A percentile compares a stretch with the other conserved stretches of the same genome.
phyloP scores from a whole-genome alignment of 352 stramenopile species.

The Globisporangium nagaii region DNA sequence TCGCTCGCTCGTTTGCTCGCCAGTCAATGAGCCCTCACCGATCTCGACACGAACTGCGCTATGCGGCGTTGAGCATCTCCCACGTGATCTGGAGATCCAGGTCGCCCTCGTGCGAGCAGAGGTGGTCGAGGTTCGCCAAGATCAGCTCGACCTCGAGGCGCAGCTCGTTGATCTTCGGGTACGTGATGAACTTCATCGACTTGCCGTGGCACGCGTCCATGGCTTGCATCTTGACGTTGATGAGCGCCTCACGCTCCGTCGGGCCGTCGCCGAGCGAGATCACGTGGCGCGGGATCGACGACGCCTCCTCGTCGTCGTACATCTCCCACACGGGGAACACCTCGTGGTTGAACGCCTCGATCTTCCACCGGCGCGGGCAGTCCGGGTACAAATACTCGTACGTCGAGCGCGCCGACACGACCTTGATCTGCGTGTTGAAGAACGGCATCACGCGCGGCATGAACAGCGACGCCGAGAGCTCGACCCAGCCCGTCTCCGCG shows the following conservation, averaged over 20 bases:
- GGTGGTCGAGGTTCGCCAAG: slow-evolving; percentile 69
- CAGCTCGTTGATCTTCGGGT: slow-evolving; percentile 81
- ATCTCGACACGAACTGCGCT: slow-evolving; percentile 1
- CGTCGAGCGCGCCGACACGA: slow-evolving; percentile 86
- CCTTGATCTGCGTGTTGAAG: slow-evolving; percentile 77
- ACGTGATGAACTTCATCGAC: slow-evolving; percentile 86
- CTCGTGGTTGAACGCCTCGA: slow-evolving; percentile 86
- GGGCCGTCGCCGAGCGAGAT: slow-evolving; percentile 80
- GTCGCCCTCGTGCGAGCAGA: slow-evolving; percentile 79
- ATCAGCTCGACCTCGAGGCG: slow-evolving; percentile 78
- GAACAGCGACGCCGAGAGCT: slow-evolving; percentile 84
- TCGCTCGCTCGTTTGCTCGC: neutral
- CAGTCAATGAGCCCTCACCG: neutral
- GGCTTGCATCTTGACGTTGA: slow-evolving; percentile 82
- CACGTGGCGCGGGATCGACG: slow-evolving; percentile 57
- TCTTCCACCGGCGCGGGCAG: slow-evolving; percentile 83
- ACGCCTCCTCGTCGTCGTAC: slow-evolving; percentile 40
- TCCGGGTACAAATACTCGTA: slow-evolving; percentile 88
- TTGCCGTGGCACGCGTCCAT: slow-evolving; percentile 79
- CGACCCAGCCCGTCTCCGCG: slow-evolving; percentile 87
- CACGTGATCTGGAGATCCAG: slow-evolving; percentile 82
- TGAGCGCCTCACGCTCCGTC: slow-evolving; percentile 78
- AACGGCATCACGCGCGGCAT: slow-evolving; percentile 79
- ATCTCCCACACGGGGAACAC: slow-evolving; percentile 75
- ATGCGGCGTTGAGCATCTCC: slow-evolving; percentile 73